Evolutionary conservation across 139 green algal genomes (phyloP), one percentile per base, ranked within the genome.

Genomic region (Astrephomene gubernaculifera): DNA sequence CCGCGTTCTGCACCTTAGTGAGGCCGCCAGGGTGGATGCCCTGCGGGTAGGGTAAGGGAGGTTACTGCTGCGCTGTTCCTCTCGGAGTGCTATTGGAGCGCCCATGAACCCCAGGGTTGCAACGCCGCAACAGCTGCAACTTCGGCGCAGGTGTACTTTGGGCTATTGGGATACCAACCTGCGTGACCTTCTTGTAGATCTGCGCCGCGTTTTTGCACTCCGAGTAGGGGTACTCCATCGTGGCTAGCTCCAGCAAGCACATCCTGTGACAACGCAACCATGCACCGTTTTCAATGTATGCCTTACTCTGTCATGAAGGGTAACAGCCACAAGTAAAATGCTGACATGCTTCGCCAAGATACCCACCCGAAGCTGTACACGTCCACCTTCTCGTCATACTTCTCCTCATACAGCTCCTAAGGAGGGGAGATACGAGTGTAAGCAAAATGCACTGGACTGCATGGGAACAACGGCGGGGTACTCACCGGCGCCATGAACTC

Each of bases 351-450:
- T n/a, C n/a, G n/a, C n/a, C n/a, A n/a, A n/a, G n/a, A n/a, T 45
- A 60, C 44, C 19, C 41, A 71, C 67, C 81, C 71, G 31, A 81
- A 80, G 36, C 44, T 86, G 85, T 96, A 96, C n/a, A 99, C 97
- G 86, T 99, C 97, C 43, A 99, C 97, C 53, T 97, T 95, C 90
- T 99, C 97, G 78, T 99, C 94, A 75, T 99, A 99, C 73, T 99
- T 94, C 91, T 99, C 98, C 78, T 99, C 97, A 63, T 99, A 99
- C 86, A 99, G 95, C 94, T 99, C 98, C 78, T 84, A 43, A 21
- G 25, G 25, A 57, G 49, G 12, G 49, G 49, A 17, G 49, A 17
- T 57, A 57, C 49, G 49, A 57, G 49, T 17, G 12, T 17, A 57
- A 67, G 6, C 6, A 67, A 33, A 67, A 22, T 6, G n/a, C 63